phyloP scores from a whole-genome alignment of 257 asterid species.

The Capsicum baccatum region DNA sequence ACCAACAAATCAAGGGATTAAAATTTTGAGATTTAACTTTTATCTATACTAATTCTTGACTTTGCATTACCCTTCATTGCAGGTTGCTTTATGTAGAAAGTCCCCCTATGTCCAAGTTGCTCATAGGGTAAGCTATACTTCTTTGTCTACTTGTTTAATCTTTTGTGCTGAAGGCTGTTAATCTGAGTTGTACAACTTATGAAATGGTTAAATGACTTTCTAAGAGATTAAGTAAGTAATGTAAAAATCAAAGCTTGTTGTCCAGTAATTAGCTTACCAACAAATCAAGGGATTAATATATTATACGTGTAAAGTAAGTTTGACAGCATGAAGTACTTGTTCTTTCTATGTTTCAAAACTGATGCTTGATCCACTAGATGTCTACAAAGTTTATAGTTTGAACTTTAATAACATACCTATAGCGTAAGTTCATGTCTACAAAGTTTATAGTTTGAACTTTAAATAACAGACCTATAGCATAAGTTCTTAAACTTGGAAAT shows the following conservation, averaged over 20 bases:
- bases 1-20: no score
- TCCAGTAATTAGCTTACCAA: not conserved
- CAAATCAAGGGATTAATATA: not conserved
- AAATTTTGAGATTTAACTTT: slow-evolving; percentile 1
- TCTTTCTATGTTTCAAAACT: not conserved
- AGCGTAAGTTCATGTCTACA: no score
- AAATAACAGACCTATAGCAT: no score
- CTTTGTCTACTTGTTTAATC: no score
- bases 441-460: no score
- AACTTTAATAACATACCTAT: no score
- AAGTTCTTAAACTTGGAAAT: slow-evolving; percentile 3
- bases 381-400: not conserved
- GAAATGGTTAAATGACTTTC: no score
- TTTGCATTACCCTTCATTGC: slow-evolving; percentile 35
- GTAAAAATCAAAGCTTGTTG: slow-evolving; percentile 6
- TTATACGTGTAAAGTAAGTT: not conserved
- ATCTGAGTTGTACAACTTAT: no score
- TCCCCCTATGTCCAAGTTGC: slow-evolving; percentile 36
- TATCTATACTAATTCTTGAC: slow-evolving; percentile 24
- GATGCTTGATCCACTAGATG: slow-evolving; percentile 13
- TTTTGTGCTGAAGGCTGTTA: no score
- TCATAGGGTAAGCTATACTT: no score
- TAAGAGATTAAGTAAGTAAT: not conserved
- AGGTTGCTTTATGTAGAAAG: slow-evolving; percentile 99
- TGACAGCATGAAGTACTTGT: not conserved